Evolutionary conservation across 768 basidiomycete genomes (phyloP), one percentile per base, ranked within the genome.

Genomic region (Gautieria morchelliformis): DNA sequence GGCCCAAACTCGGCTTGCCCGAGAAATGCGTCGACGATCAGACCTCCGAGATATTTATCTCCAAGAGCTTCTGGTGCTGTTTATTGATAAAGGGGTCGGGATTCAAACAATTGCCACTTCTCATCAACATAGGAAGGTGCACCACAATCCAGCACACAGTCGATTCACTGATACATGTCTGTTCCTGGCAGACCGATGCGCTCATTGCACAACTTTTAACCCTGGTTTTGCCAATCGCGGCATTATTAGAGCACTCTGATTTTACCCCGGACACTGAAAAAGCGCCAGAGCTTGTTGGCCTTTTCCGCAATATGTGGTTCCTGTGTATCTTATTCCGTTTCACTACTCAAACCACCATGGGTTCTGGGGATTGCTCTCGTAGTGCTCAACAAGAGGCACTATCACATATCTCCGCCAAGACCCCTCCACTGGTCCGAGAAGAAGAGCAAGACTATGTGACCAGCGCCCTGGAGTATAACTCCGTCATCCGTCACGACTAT

Each of bases 291-390:
- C 67, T 91, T 12, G 82, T 87, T 11, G 74, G 82, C 5, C 73
- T 92, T 20, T 98, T 96, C 78, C 82, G 93, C 45, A 93, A 91
- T 65, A 77, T 93, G 71, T 99, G 95, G 95, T 93, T 94, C 70
- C 71, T 97, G 19, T 93, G 90, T 66, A 80, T 89, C 24, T 78
- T 95, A 15, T 93, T 95, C 64, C 80, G 85, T 20, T 88, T 97
- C 63, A 85, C 90, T 2, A 71, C 71, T 6, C 63, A 66, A 2
- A 70, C 74, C 47, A 17, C 30, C 19, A 75, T 77, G 35, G 75
- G 76, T 33, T 75, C 72, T 20, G 82, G 83, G 46, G 78, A 76
- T 32, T 75, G 40, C 61, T 61, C n/a, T 50, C 46, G 17, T 55
- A 56, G 9, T 56, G 63, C 19, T 58, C 77, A 22, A 84, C 85